Evolutionary conservation across 345 rosid species (phyloP), one percentile per base, ranked within the genome.

Genomic region (Turnera subulata): DNA sequence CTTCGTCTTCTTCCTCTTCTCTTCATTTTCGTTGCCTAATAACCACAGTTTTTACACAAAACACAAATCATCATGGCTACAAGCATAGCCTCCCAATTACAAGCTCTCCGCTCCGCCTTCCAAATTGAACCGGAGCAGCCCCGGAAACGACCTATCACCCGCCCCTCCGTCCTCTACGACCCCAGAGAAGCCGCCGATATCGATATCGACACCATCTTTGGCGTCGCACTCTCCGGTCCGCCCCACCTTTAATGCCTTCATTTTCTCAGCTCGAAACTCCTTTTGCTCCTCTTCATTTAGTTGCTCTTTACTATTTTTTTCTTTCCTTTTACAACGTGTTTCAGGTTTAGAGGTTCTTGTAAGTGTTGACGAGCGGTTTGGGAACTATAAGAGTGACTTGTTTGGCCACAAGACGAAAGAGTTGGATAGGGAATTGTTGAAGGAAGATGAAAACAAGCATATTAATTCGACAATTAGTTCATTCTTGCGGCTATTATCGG

Each of bases 321-420:
- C 2, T 42, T 49, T 23, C 26, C 15, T 38, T 16, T 6, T 42
- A 22, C 14, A 37, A 43, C 57, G 50, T 62, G 11, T 83, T 63
- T 68, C 72, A 93, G 99, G 99, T 72, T 63, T 89, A 5, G 92
- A 89, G 72, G 86, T 73, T 58, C 85, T 93, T 59, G 59, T 71
- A 35, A 67, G 69, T 29, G 62, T 72, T 8, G 88, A 93, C 23
- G 91, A 84, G 52, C 76, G 99, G 64, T 89, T 87, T 70, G 67
- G 71, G 51, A 80, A 77, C 56, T 93, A 75, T 53, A 61, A 70
- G 56, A 77, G 47, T 25, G 92, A 82, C 57, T 65, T 93, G 76
- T 93, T 89, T 67, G 85, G 90, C 73, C 80, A 67, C 50, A 84
- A 79, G 55, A 85, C 86, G 68, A 89, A 67, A 66, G 96, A 87